Conservation (phyloP, 1,284 basidiomycete genomes). For the Schizophyllum amplum region DNA sequence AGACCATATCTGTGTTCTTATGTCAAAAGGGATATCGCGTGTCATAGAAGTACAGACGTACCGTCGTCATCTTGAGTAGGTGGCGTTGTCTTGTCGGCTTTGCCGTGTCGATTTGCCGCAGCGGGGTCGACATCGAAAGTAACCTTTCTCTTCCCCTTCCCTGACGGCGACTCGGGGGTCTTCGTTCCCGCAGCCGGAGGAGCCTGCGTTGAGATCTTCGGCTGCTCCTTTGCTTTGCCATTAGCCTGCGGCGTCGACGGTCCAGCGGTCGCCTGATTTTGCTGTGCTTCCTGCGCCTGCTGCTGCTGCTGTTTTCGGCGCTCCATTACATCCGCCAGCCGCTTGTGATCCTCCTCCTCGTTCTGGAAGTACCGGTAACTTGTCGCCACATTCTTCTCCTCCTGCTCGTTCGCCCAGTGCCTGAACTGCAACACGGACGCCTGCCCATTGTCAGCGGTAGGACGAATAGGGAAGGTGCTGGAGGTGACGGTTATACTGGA, state of each 20-base stretch:
- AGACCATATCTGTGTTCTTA: slow-evolving; percentile 48
- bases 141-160: neutral
- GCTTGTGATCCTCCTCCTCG: neutral
- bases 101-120: neutral
- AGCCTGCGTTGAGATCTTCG: neutral
- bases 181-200: neutral
- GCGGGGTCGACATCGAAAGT: neutral
- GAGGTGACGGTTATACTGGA: neutral
- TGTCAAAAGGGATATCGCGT: slow-evolving; percentile 6
- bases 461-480: slow-evolving; percentile 3
- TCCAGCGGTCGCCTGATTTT: neutral
- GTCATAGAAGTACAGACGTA: slow-evolving; percentile 15
- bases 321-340: neutral
- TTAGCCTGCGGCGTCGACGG: neutral
- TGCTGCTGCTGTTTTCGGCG: neutral
- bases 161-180: neutral
- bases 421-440: slow-evolving; percentile 36
- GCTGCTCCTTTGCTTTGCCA: neutral
- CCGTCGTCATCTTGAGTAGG: slow-evolving; percentile 26
- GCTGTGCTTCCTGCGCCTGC: neutral
- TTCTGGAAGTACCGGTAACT: slow-evolving; percentile 59
- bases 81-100: neutral
- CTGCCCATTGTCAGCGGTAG: slow-evolving; percentile 16
- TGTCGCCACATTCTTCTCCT: slow-evolving; percentile 53
- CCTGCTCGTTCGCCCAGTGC: slow-evolving; percentile 42